Conservation (phyloP, 2,329 filamentous ascomycete genomes). For the Neonectria punicea region DNA sequence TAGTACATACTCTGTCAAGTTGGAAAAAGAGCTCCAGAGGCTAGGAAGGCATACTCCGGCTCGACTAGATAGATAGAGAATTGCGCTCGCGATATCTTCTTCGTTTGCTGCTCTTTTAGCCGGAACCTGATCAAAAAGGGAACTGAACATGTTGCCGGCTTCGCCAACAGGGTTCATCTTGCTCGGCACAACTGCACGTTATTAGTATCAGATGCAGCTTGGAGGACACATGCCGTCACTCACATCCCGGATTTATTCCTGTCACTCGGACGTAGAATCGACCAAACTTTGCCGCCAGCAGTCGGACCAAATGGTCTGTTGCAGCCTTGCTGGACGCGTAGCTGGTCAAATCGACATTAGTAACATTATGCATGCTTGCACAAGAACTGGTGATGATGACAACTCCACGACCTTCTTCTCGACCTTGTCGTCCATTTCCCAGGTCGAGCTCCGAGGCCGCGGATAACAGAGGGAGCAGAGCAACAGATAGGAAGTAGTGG, state of each 20-base stretch:
- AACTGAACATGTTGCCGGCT: conserved; percentile 46
- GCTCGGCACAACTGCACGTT: conserved; percentile 45
- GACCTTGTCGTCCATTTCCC: conserved; percentile 47
- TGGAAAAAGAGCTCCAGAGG: background rate
- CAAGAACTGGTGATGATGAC: conserved; percentile 62
- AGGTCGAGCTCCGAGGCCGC: conserved; percentile 49
- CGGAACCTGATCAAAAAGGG: conserved; percentile 47
- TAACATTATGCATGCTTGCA: conserved; percentile 63
- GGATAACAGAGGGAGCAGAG: conserved; percentile 55
- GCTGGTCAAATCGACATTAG: conserved; percentile 62
- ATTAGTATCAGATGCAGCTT: background rate
- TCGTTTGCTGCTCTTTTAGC: conserved; percentile 46
- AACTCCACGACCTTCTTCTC: conserved; percentile 54
- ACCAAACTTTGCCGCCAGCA: conserved; percentile 60
- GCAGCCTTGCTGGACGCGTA: conserved; percentile 63
- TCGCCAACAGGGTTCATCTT: conserved; percentile 48
- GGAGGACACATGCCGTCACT: conserved; percentile 21
- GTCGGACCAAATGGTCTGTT: conserved; percentile 60
- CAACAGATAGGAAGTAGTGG: conserved; percentile 61
- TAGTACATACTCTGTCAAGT: background rate
- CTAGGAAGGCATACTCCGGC: conserved; percentile 40
- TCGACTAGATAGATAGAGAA: conserved; percentile 46
- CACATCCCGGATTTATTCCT: conserved; percentile 49
- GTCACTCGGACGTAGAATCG: conserved; percentile 47
- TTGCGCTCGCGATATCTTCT: conserved; percentile 44